phyloP scores from a whole-genome alignment of 2,329 filamentous ascomycete species.

The Colletotrichum simmondsii region DNA sequence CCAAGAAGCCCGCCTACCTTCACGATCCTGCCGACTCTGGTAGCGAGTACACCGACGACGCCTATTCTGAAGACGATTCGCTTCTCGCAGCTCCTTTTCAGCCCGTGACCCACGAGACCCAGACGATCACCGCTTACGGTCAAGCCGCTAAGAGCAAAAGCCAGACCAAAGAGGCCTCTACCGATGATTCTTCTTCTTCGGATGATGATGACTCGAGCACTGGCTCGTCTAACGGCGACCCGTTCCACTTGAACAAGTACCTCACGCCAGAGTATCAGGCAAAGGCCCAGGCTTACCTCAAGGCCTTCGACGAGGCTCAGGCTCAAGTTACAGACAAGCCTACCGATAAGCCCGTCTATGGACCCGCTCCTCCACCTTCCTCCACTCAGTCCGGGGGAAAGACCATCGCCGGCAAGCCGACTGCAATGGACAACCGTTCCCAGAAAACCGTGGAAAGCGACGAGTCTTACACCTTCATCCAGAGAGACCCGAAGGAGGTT shows the following conservation, averaged over 20 bases:
- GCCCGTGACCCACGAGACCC: not conserved
- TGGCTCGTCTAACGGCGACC: not conserved
- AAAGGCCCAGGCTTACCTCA: not conserved
- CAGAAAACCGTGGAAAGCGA: not conserved
- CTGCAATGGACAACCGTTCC: not conserved
- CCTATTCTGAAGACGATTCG: not conserved
- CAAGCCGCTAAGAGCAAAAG: not conserved
- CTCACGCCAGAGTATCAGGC: constrained; percentile 2
- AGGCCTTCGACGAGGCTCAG: not conserved
- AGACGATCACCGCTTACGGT: not conserved
- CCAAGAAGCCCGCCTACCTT: not conserved
- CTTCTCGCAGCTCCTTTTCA: not conserved
- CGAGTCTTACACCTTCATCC: constrained; percentile 9
- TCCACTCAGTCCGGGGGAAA: not conserved
- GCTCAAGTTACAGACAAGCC: not conserved
- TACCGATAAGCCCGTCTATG: not conserved
- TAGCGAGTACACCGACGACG: not conserved
- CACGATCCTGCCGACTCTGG: not conserved
- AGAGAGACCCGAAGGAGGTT: constrained; percentile 39
- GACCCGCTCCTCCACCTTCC: not conserved
- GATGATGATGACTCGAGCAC: not conserved
- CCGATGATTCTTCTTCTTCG: not conserved
- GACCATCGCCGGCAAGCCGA: not conserved
- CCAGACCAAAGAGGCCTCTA: not conserved
- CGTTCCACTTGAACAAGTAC: constrained; percentile 9